A percentile compares a stretch with the other conserved stretches of the same genome.
Evolutionary conservation across 2,329 filamentous ascomycete genomes (phyloP).

Genomic region (Arachnomyces sp.): DNA sequence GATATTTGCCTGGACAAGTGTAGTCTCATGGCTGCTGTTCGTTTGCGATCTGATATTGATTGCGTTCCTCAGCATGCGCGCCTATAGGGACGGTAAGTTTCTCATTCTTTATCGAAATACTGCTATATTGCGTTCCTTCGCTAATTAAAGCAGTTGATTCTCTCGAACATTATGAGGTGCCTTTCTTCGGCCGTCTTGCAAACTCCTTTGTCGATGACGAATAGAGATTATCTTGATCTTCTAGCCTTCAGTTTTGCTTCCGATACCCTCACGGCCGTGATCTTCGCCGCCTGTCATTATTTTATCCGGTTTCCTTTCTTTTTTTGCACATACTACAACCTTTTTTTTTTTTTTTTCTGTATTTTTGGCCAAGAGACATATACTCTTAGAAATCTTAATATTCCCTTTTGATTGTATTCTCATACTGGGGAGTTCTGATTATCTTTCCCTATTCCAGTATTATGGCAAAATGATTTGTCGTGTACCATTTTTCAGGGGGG

Average conservation of each 20-base stretch:
- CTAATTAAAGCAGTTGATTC: conserved; percentile 47
- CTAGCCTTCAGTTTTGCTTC: no score
- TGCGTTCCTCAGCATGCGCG: conserved; percentile 65
- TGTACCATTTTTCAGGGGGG: no score
- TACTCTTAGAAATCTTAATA: no score
- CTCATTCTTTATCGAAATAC: background rate
- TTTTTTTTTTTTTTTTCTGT: no score
- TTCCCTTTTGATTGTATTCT: no score
- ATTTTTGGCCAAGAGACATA: no score
- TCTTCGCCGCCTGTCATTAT: conserved; percentile 9
- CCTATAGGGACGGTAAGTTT: conserved; percentile 71
- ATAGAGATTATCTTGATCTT: conserved; percentile 31
- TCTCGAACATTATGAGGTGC: conserved; percentile 69
- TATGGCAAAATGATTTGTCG: no score
- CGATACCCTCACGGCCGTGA: background rate
- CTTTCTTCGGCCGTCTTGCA: conserved; percentile 76
- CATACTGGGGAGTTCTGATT: conserved; percentile 5
- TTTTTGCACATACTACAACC: conserved; percentile 5
- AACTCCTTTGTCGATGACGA: conserved; percentile 90
- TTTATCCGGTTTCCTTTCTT: conserved; percentile 5
- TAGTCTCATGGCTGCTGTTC: conserved; percentile 79
- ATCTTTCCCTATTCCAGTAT: no score
- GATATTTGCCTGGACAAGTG: conserved; percentile 73
- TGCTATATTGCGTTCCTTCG: background rate
- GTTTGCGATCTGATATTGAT: conserved; percentile 69